Evolutionary conservation across 2,329 filamentous ascomycete genomes (phyloP).

Genomic region (Arthrobotrys iridis): DNA sequence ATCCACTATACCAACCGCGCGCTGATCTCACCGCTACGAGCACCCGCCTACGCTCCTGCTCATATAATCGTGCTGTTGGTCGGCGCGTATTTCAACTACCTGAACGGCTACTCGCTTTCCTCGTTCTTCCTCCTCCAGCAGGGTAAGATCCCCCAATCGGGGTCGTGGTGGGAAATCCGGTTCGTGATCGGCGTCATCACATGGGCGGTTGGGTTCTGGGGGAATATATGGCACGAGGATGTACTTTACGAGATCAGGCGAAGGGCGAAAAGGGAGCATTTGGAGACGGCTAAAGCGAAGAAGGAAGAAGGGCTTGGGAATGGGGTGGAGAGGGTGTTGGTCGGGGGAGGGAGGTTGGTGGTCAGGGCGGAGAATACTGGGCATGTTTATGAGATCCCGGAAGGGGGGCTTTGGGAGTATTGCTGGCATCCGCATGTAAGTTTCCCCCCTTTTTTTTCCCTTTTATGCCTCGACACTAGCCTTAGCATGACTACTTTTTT

Average conservation of each 20-base stretch:
- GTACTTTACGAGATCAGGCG: constrained; percentile 86
- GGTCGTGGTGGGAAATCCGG: constrained; percentile 63
- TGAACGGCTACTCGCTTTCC: constrained; percentile 80
- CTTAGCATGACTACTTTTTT: too few species aligned
- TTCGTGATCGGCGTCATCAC: constrained; percentile 74
- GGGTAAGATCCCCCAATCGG: constrained; percentile 32
- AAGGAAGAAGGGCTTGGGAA: constrained; percentile 44
- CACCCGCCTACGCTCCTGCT: constrained; percentile 92
- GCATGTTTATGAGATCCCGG: constrained; percentile 69
- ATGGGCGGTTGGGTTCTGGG: constrained; percentile 79
- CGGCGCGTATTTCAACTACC: constrained; percentile 78
- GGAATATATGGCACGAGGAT: constrained; percentile 90
- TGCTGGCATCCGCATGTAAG: constrained; percentile 81
- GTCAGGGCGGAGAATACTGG: constrained; percentile 51
- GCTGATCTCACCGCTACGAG: constrained; percentile 79
- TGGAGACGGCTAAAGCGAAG: constrained; percentile 63
- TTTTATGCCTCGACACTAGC: background rate
- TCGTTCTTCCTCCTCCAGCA: constrained; percentile 71
- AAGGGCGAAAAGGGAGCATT: constrained; percentile 68
- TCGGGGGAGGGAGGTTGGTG: constrained; percentile 67
- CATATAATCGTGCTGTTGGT: constrained; percentile 73
- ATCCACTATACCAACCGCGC: constrained; percentile 94
- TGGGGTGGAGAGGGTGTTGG: constrained; percentile 66
- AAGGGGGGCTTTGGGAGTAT: constrained; percentile 81
- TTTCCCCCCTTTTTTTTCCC: background rate